phyloP scores from a whole-genome alignment of 495 filamentous ascomycete genomes.

The Podospora fimiseda region DNA sequence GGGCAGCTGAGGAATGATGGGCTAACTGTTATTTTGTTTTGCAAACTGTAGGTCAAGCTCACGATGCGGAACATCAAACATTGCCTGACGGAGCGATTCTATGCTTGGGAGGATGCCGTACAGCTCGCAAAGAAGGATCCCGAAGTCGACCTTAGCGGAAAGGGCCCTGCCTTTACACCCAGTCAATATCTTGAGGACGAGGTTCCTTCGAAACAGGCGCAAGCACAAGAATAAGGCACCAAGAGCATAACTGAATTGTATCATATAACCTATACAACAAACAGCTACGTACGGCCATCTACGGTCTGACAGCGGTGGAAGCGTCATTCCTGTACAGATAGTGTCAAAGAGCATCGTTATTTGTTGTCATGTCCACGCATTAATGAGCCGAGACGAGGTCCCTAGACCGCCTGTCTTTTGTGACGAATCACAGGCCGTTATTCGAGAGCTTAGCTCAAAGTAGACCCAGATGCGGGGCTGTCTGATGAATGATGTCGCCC shows the following conservation, averaged over 20 bases:
- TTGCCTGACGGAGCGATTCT: slow-evolving; percentile 77
- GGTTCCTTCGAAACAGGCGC: slow-evolving; percentile 12
- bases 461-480: slow-evolving; percentile 20
- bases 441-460: slow-evolving; percentile 17
- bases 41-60: slow-evolving; percentile 47
- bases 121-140: slow-evolving; percentile 61
- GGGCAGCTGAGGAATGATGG: background rate
- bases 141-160: slow-evolving; percentile 52
- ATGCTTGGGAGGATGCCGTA: slow-evolving; percentile 81
- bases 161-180: slow-evolving; percentile 44
- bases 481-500: slow-evolving; percentile 9
- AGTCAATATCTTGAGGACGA: slow-evolving; percentile 31
- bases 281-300: background rate
- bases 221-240: slow-evolving; percentile 13
- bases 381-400: slow-evolving; percentile 20
- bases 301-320: background rate
- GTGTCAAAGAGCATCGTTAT: slow-evolving; percentile 11
- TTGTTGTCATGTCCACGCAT: slow-evolving; percentile 11
- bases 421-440: slow-evolving; percentile 21
- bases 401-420: slow-evolving; percentile 22
- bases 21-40: background rate
- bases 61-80: slow-evolving; percentile 80
- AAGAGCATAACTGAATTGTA: slow-evolving; percentile 14
- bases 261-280: no score
- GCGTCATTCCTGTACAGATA: slow-evolving; percentile 19